A percentile compares a stretch with the other conserved stretches of the same genome.
Conservation (phyloP, 805 yeast genomes). For the Candida silvatica region DNA sequence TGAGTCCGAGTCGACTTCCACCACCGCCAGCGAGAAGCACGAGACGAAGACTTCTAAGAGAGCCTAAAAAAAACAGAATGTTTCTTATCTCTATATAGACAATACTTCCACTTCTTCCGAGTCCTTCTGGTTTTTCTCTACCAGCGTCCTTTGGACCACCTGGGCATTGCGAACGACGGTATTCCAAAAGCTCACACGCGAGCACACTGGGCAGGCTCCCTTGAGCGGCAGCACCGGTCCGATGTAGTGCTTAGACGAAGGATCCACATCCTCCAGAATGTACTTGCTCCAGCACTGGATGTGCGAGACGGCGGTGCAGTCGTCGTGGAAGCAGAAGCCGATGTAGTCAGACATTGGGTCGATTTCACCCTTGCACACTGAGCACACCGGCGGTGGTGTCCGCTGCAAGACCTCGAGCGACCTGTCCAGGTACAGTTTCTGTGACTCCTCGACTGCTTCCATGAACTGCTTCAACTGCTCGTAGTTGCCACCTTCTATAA, state of each 20-base stretch:
- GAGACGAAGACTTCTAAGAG: too few relatives aligned
- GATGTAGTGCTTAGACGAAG: too few relatives aligned
- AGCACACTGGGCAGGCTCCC: slow-evolving; percentile 19
- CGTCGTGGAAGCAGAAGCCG: slow-evolving; percentile 17
- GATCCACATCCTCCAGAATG: slow-evolving; percentile 5
- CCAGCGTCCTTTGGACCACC: slow-evolving; percentile 6
- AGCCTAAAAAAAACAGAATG: not conserved
- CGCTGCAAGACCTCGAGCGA: too few relatives aligned
- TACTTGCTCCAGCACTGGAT: slow-evolving; percentile 25
- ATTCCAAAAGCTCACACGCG: slow-evolving; percentile 21
- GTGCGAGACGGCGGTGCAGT: slow-evolving; percentile 26
- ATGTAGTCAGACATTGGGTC: slow-evolving; percentile 7
- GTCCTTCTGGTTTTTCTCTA: too few relatives aligned
- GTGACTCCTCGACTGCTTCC: slow-evolving; percentile 5
- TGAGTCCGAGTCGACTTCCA: slow-evolving; percentile 18
- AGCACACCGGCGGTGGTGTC: slow-evolving; percentile 7
- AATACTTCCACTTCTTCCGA: too few relatives aligned
- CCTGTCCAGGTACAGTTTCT: slow-evolving; percentile 9
- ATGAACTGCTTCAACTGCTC: slow-evolving; percentile 17
- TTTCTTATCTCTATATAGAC: slow-evolving; percentile 2
- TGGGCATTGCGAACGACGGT: slow-evolving; percentile 17
- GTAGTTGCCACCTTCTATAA: slow-evolving; percentile 22
- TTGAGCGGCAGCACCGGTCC: slow-evolving; percentile 17
- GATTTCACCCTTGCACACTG: slow-evolving; percentile 8
- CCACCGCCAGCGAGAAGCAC: slow-evolving; percentile 23